A percentile compares a stretch with the other conserved stretches of the same genome.
Conservation (phyloP, 441 rosid genomes). For the Viola pubescens region DNA sequence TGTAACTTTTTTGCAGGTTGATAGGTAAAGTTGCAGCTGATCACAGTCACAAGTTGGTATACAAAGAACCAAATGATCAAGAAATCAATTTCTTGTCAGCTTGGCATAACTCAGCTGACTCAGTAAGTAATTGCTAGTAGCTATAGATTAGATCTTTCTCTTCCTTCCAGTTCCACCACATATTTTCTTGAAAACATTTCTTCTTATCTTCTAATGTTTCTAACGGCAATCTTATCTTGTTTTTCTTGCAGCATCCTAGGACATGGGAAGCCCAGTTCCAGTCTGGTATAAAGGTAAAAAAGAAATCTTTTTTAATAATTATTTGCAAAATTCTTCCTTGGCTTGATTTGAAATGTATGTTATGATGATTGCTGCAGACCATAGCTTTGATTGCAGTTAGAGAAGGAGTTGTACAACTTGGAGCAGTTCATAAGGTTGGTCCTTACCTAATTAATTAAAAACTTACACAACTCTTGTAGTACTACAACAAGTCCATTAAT, state of each 20-base stretch:
- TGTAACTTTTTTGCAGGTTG: constrained; percentile 40
- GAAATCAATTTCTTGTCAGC: constrained; percentile 91
- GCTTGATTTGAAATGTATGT: not conserved
- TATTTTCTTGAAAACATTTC: not conserved
- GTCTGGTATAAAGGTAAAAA: constrained; percentile 77
- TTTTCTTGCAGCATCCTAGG: constrained; percentile 62
- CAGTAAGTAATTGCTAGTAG: constrained; percentile 40
- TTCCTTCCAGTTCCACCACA: not conserved
- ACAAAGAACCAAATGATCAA: constrained; percentile 90
- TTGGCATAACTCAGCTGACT: constrained; percentile 92
- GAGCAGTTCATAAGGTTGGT: constrained; percentile 73
- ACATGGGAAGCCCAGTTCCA: constrained; percentile 99
- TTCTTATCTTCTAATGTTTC: not conserved
- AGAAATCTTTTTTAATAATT: not conserved
- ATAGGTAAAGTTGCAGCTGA: constrained; percentile 96
- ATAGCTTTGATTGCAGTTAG: constrained; percentile 89
- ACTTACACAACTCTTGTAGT: not conserved
- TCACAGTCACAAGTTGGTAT: constrained; percentile 93
- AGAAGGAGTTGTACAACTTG: constrained; percentile 96
- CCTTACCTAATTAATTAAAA: not conserved
- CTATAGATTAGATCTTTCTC: not conserved
- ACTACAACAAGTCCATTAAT: not conserved
- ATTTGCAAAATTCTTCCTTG: constrained; percentile 9
- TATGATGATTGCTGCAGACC: constrained; percentile 46
- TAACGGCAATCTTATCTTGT: not conserved